These are phyloP conservation scores for Boletus subcaerulescens DNA, from an alignment of 768 basidiomycete species.

Conservation along the genomic window DNA sequence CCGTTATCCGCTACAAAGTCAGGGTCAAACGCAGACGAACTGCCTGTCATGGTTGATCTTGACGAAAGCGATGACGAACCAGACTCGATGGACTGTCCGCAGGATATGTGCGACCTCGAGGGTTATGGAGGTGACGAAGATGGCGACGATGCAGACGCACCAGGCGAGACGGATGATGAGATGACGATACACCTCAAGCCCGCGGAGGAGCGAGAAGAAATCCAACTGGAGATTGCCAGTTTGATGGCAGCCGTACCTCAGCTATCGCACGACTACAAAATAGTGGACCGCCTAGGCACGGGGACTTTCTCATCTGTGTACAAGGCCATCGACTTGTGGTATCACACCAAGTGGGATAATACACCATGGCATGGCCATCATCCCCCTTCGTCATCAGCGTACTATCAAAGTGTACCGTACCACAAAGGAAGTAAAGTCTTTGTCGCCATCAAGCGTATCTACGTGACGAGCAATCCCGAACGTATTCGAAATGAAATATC, in stretches of 20 bases:
- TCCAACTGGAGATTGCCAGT: constrained; percentile 73
- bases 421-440: constrained; percentile 55
- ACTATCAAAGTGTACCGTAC: constrained; percentile 53
- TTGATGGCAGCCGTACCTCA: constrained; percentile 64
- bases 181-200: constrained; percentile 54
- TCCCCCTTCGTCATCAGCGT: constrained; percentile 57
- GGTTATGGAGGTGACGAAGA: constrained; percentile 35
- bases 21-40: constrained; percentile 21
- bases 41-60: constrained; percentile 40
- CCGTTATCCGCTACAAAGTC: constrained; percentile 20
- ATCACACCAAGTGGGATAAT: constrained; percentile 78
- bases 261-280: constrained; percentile 64
- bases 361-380: constrained; percentile 68
- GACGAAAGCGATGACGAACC: constrained; percentile 45
- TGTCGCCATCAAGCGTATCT: constrained; percentile 95
- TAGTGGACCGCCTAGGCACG: constrained; percentile 91
- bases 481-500: constrained; percentile 90
- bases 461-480: constrained; percentile 92
- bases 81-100: constrained; percentile 36
- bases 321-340: constrained; percentile 83
- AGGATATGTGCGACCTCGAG: constrained; percentile 36
- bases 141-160: constrained; percentile 32
- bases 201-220: constrained; percentile 67
- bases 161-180: constrained; percentile 57
- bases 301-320: constrained; percentile 99